phyloP scores from a whole-genome alignment of 305 asterid genomes.

The Solanum hybrid region DNA sequence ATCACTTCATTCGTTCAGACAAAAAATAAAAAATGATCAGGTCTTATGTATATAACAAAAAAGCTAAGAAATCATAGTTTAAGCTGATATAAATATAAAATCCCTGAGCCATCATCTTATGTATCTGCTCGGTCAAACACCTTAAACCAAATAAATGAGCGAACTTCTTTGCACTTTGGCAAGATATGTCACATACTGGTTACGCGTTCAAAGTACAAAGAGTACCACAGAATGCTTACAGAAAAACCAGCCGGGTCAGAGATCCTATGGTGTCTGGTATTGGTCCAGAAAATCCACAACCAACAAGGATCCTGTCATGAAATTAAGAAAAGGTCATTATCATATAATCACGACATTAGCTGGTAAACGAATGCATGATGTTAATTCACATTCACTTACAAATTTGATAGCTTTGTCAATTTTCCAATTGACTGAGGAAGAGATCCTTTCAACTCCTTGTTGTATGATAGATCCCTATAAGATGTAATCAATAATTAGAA shows the following conservation, averaged over 20 bases:
- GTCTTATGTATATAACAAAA: neutral
- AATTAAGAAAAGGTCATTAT: neutral
- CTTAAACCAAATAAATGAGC: neutral
- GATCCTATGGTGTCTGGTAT: conserved; percentile 69
- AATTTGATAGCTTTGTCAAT: conserved; percentile 28
- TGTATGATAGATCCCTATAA: conserved; percentile 71
- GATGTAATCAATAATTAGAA: neutral
- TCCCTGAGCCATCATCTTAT: neutral
- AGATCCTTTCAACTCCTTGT: conserved; percentile 55
- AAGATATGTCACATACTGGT: neutral
- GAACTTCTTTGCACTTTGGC: neutral
- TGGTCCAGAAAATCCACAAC: conserved; percentile 65
- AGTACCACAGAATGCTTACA: conserved; percentile 41
- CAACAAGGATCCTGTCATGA: conserved; percentile 51
- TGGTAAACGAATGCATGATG: neutral
- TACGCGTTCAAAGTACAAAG: neutral
- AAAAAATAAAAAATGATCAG: neutral
- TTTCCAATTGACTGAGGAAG: conserved; percentile 64
- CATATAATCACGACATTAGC: neutral
- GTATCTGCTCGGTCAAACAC: neutral
- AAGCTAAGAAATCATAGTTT: neutral
- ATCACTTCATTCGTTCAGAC: neutral
- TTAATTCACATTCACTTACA: conserved; percentile 21
- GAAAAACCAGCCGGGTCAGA: conserved; percentile 34
- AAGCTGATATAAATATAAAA: neutral